A percentile compares a stretch with the other conserved stretches of the same genome.
Evolutionary conservation across 805 yeast genomes (phyloP).

Genomic region (Kodamaea kaohsiungensis): DNA sequence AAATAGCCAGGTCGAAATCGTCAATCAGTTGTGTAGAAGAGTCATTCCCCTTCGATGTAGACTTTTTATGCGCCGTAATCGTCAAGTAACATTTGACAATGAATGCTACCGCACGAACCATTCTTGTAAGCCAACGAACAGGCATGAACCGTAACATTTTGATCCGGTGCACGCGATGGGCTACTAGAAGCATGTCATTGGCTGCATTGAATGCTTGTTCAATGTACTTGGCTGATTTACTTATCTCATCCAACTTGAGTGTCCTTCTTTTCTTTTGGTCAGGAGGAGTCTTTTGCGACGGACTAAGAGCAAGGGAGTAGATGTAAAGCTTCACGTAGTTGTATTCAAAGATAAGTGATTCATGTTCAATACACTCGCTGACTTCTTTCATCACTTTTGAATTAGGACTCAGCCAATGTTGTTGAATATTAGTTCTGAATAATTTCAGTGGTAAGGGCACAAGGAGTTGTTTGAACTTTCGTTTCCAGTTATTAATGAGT

Average conservation of each 20-base stretch:
- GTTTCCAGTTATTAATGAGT: constrained; percentile 75
- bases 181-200: constrained; percentile 69
- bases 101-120: constrained; percentile 86
- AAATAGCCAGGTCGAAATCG: constrained; percentile 47
- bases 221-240: constrained; percentile 73
- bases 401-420: constrained; percentile 24
- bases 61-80: constrained; percentile 47
- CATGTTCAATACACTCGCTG: constrained; percentile 54
- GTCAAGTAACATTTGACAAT: constrained; percentile 82
- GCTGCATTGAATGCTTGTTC: constrained; percentile 85
- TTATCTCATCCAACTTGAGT: constrained; percentile 66
- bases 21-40: constrained; percentile 21
- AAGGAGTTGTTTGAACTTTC: constrained; percentile 57
- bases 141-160: constrained; percentile 77
- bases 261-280: constrained; percentile 17
- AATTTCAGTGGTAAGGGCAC: constrained; percentile 47
- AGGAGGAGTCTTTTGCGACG: constrained; percentile 25
- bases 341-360: constrained; percentile 77
- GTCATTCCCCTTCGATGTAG: constrained; percentile 19
- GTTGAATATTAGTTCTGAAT: constrained; percentile 27
- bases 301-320: constrained; percentile 75
- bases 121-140: constrained; percentile 86
- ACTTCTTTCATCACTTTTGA: constrained; percentile 42
- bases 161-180: constrained; percentile 65
- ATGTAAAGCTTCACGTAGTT: constrained; percentile 83